These are phyloP conservation scores for Kondoa malvinella DNA, from an alignment of 768 basidiomycete species.

Conservation along the genomic window DNA sequence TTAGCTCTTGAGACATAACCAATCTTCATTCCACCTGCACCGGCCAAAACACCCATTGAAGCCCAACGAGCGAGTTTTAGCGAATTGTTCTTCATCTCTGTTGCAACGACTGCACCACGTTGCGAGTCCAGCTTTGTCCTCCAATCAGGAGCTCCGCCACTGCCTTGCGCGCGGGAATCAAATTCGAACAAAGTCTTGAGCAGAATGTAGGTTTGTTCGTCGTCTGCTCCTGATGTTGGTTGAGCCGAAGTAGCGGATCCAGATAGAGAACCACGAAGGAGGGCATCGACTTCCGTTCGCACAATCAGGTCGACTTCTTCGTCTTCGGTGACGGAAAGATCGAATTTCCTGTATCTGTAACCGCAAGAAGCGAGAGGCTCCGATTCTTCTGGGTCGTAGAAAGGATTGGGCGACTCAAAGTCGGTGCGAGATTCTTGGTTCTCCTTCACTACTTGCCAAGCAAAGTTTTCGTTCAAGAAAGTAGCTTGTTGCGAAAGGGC, in stretches of 20 bases:
- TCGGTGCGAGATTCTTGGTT: conserved; percentile 47
- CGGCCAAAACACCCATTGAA: conserved; percentile 82
- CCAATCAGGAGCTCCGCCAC: conserved; percentile 97
- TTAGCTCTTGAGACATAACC: conserved; percentile 94
- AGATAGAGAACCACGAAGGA: conserved; percentile 34
- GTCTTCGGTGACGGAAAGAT: conserved; percentile 73
- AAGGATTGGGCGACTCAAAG: conserved; percentile 78
- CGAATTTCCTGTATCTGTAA: conserved; percentile 89
- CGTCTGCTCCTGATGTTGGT: conserved; percentile 35
- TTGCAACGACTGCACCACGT: conserved; percentile 91
- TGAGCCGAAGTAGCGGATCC: not conserved
- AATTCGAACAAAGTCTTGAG: conserved; percentile 95
- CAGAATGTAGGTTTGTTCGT: conserved; percentile 55
- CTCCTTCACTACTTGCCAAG: conserved; percentile 83
- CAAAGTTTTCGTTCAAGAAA: conserved; percentile 97
- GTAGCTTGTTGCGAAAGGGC: conserved; percentile 92
- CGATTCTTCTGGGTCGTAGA: conserved; percentile 82
- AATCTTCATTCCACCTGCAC: conserved; percentile 91
- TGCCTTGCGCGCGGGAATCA: conserved; percentile 71
- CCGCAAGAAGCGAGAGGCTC: conserved; percentile 91
- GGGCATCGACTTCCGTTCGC: conserved; percentile 92
- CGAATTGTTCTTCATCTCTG: conserved; percentile 99
- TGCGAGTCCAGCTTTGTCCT: conserved; percentile 89
- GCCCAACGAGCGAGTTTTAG: conserved; percentile 97
- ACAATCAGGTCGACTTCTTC: conserved; percentile 67